Base-by-base conservation (phyloP, 257 asterid species). In the Scutellaria galericulata region DNA sequence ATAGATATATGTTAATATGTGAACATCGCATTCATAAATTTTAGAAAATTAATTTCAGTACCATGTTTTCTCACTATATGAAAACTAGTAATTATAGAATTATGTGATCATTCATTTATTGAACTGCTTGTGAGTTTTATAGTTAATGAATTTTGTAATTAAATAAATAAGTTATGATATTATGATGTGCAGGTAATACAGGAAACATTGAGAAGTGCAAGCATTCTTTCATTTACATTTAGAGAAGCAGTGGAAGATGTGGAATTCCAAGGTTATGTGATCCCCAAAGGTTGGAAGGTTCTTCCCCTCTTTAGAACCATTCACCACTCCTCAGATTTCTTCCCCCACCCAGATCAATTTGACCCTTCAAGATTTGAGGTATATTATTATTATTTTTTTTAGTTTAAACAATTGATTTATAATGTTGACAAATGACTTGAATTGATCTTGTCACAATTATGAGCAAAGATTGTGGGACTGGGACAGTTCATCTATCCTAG, bases 281-380 rank as follows among this genome's bases (percentile, higher is more conserved):
- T 89, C 78, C 96, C 96, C 2, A 89, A 87, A 72, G 96, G 96
- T 35, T 89, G 96, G 93, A 89, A 89, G 48, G 91, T 89, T 72
- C 96, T 89, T 46, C 96, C 96, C 15, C 85, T 87, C 60, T 89
- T 89, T 72, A 83, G 94, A 78, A 76, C 70, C 80, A 87, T 89
- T 76, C 93, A 89, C 58, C 93, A 89, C 41, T 82, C 69, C 45
- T 64, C 89, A 0, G 85, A 87, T 70, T 84, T 87, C 71, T 89
- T 83, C 77, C 91, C 96, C 40, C 86, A 84, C 3, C 96, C 96
- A 1, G 68, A 89, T 7, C 84, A 72, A 44, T 89, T 89, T 31
- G 96, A 89, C 67, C 96, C 96, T 48, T 83, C 96, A 1, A 81
- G 96, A 81, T 89, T 89, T 12, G 83, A 87, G 96, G 96, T 89